phyloP scores from a whole-genome alignment of 2,329 filamentous ascomycete species.

The Aspergillus quadricinctus region DNA sequence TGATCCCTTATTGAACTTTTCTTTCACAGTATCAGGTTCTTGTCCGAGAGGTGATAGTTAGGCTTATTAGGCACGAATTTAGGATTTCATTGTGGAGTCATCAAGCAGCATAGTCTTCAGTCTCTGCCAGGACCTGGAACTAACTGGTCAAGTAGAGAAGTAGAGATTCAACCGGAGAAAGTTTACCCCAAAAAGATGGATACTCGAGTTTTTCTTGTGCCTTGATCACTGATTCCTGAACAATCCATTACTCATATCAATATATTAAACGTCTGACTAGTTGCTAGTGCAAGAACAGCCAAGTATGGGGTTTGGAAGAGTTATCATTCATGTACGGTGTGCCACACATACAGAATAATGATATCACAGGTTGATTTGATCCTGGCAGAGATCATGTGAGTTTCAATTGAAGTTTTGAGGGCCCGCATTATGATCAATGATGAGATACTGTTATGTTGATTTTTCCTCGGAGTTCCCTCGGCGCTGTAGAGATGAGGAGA shows the following conservation, averaged over 20 bases:
- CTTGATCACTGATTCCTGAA: too few relatives aligned
- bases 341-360: not conserved
- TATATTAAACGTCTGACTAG: too few relatives aligned
- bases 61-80: not conserved
- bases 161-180: too few relatives aligned
- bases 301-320: too few relatives aligned
- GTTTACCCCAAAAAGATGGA: too few relatives aligned
- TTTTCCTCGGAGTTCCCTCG: not conserved
- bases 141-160: too few relatives aligned
- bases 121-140: too few relatives aligned
- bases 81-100: not conserved
- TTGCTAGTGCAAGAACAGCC: too few relatives aligned
- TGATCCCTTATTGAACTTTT: not conserved
- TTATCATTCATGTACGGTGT: not conserved
- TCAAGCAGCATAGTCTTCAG: too few relatives aligned
- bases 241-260: too few relatives aligned
- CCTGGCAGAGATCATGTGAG: not conserved
- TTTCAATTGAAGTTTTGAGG: not conserved
- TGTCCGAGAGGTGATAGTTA: not conserved
- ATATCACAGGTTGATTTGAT: not conserved
- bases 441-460: not conserved
- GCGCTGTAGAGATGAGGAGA: not conserved
- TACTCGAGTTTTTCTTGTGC: too few relatives aligned
- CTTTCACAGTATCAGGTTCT: not conserved
- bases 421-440: not conserved